Evolutionary conservation across 257 asterid species (phyloP), one percentile per base, ranked within the genome.

Genomic region (Penstemon eatonii): DNA sequence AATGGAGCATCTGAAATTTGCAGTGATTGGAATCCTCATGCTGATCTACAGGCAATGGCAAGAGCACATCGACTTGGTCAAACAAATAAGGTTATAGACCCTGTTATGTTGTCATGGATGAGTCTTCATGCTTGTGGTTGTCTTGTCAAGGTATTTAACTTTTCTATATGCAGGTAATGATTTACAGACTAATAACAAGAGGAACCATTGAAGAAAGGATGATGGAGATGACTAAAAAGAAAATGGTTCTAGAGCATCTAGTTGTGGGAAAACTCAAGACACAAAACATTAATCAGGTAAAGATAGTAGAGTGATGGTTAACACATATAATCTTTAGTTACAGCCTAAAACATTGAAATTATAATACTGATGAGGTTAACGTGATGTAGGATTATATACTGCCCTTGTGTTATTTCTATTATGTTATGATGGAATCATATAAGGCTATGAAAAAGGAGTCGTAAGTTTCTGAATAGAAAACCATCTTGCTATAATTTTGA

Each of bases 11-110:
- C 70, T 67, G 47, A 72, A 69, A 53, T 73, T 69, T 73, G 79
- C 96, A 94, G 99, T 63, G 99, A 94, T 78, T 94, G 99, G 99
- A 94, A 94, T 78, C 99, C 99, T 68, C 99, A 94, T 72, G 99
- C 99, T 72, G 99, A 94, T 78, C 84, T 94, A 73, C 99, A 94
- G 84, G 99, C 99, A 75, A 94, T 94, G 99, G 99, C 99, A 63
- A 87, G 99, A 78, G 99, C 99, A 73, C 99, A 94, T 76, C 94
- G 99, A 68, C 97, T 94, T 71, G 99, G 99, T 68, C 99, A 94
- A 80, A 94, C 99, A 60, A 91, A 91, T 78, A 94, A 88, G 99
- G 99, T 92, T 56, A 50, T 70, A 61, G 13, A 59, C 75, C 49
- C 73, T 73, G 65, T 58, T 66, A 72, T 76, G 46, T 51, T 68